Base-by-base conservation (phyloP, 495 filamentous ascomycete genomes). In the Trichoderma erinaceum region DNA sequence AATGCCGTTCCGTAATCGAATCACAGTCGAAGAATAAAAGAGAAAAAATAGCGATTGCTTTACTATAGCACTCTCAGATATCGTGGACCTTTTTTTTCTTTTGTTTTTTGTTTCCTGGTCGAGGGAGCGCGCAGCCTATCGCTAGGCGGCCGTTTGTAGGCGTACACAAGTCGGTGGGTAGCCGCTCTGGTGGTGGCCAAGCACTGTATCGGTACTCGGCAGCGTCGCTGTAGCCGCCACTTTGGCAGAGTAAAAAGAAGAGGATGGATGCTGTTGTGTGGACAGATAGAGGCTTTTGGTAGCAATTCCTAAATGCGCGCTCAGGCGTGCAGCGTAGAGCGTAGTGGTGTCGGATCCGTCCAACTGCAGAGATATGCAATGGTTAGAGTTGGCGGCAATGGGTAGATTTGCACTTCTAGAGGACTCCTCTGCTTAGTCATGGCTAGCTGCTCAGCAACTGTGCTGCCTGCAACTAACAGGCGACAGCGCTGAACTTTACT, bases 131-230 rank as follows among this genome's bases (percentile, higher is more conserved):
- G 27, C 56, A 29, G 56, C 56, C 25, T 29, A 27, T 32, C 23
- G 12, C 56, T 29, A 61, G 56, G 56, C 11, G 25, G 56, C 18
- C 56, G 56, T 61, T 21, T 21, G 23, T 32, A 61, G 56, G 16
- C 56, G 56, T 61, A 61, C 56, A 61, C 56, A 61, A 61, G 56
- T 61, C 56, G 56, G 25, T 61, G 56, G 56, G 25, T 61, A 61
- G 27, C 56, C 56, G 16, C 56, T 18, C 56, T 21, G 27, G 56
- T 21, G 27, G 56, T 21, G n/a, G 23, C 56, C 56, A 61, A 61
- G 56, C 23, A 32, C 8, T 18, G 23, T 18, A 32, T 32, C 13
- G 56, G 25, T 32, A 61, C 25, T 21, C 18, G 25, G 4, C 11
- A 32, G 11, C 16, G 23, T 61, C 25, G 27, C 23, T 18, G 56